phyloP scores from a whole-genome alignment of 306 rosid genomes.

The Rubus idaeus region DNA sequence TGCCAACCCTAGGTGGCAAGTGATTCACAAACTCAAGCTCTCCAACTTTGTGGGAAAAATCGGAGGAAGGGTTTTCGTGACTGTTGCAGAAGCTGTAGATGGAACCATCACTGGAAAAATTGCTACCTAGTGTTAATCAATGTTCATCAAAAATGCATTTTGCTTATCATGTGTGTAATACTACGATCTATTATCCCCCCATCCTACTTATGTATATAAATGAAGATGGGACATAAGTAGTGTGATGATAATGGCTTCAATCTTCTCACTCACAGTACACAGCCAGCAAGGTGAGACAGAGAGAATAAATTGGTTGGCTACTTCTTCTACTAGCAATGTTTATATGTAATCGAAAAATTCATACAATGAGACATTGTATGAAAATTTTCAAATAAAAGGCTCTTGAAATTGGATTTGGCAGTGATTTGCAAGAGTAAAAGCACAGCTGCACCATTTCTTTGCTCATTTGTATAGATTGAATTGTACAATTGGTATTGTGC shows the following conservation, averaged over 20 bases:
- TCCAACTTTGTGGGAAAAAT: conserved; percentile 59
- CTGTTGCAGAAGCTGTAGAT: conserved; percentile 77
- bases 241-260: background rate
- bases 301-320: background rate
- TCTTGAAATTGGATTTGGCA: background rate
- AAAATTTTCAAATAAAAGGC: background rate
- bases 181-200: background rate
- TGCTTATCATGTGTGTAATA: background rate
- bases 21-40: conserved; percentile 76
- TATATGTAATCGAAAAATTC: background rate
- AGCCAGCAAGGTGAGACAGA: background rate
- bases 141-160: background rate
- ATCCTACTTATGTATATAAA: conserved; percentile 7
- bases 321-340: background rate
- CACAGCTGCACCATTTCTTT: background rate
- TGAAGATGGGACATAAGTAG: conserved; percentile 9
- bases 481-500: background rate
- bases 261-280: background rate
- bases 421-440: background rate
- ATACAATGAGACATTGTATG: background rate
- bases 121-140: background rate
- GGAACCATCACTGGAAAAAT: conserved; percentile 29
- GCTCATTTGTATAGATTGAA: background rate
- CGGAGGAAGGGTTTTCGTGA: conserved; percentile 60
- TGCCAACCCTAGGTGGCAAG: conserved; percentile 79